Evolutionary conservation across 257 asterid species (phyloP).

Genomic region (Solanum medicagineum): DNA sequence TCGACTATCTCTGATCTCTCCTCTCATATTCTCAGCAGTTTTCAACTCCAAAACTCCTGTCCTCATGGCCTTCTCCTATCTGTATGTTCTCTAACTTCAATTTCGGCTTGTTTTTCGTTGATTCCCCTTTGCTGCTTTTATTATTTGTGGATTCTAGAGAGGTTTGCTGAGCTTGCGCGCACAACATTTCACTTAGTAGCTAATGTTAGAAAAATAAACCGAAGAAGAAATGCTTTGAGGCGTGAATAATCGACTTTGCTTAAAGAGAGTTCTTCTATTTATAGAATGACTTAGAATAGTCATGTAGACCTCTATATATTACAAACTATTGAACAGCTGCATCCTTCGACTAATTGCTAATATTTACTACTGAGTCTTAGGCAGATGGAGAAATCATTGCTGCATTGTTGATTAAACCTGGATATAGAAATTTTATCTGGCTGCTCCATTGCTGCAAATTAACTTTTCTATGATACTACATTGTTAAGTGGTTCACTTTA

Average conservation of each 20-base stretch:
- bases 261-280: background rate
- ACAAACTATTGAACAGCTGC: background rate
- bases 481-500: background rate
- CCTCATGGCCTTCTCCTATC: constrained; percentile 77
- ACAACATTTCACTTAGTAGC: background rate
- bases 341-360: background rate
- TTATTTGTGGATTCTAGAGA: background rate
- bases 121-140: background rate
- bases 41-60: constrained; percentile 62
- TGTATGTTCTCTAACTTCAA: background rate
- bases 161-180: background rate
- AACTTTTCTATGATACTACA: background rate
- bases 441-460: background rate
- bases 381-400: background rate
- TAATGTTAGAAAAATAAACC: background rate
- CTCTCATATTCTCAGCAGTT: constrained; percentile 41
- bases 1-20: constrained; percentile 42
- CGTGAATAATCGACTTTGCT: too few species aligned
- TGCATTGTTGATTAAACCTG: background rate
- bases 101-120: background rate
- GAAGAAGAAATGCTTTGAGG: background rate
- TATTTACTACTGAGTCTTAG: background rate
- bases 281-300: background rate
- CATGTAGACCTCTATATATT: background rate
- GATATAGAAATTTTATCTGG: background rate